Evolutionary conservation across 2,329 filamentous ascomycete species (phyloP).

Genomic region (Corniculantispora saksenae): DNA sequence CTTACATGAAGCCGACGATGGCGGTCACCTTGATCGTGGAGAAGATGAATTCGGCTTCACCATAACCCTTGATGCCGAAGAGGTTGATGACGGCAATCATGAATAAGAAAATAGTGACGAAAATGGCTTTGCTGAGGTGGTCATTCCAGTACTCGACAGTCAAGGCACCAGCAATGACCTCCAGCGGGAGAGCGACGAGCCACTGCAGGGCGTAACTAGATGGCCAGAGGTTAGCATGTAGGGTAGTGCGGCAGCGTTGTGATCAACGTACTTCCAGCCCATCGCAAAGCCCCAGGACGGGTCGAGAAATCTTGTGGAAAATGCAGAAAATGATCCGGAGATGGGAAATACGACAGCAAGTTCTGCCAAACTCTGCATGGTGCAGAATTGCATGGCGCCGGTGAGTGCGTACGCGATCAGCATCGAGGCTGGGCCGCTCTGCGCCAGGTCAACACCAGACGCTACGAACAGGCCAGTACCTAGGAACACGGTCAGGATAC

Average conservation of each 20-base stretch:
- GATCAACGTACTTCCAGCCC: constrained; percentile 52
- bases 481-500: neutral
- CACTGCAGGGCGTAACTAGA: constrained; percentile 40
- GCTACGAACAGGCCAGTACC: constrained; percentile 17
- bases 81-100: constrained; percentile 50
- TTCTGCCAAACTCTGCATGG: constrained; percentile 47
- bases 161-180: constrained; percentile 51
- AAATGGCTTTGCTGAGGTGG: constrained; percentile 46
- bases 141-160: constrained; percentile 53
- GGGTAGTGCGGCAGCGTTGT: neutral
- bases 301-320: constrained; percentile 60
- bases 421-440: constrained; percentile 17
- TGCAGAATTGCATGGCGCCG: constrained; percentile 18
- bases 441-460: constrained; percentile 14
- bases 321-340: constrained; percentile 61
- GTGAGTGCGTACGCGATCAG: constrained; percentile 16
- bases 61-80: constrained; percentile 52
- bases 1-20: constrained; percentile 56
- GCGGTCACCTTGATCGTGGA: constrained; percentile 55
- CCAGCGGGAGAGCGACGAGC: constrained; percentile 48
- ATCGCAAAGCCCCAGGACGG: constrained; percentile 58
- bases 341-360: constrained; percentile 59
- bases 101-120: constrained; percentile 52
- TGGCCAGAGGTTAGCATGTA: neutral
- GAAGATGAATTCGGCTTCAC: constrained; percentile 55